These are phyloP conservation scores for Pseudozyma sp. DNA, from an alignment of 1,284 basidiomycete genomes.

Conservation along the genomic window DNA sequence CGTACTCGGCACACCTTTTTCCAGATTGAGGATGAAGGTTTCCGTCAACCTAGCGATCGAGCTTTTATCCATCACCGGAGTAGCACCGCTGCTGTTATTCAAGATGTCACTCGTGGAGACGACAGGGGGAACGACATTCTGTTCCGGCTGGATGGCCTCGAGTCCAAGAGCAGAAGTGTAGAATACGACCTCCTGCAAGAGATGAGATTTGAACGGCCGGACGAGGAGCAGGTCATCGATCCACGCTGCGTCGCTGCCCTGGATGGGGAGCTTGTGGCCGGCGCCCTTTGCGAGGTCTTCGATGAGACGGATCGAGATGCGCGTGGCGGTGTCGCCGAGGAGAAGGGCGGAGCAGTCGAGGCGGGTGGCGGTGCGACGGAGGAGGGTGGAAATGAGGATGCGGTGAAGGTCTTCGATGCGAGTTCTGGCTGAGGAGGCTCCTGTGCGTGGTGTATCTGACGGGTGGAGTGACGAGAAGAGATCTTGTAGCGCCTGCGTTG, in stretches of 20 bases:
- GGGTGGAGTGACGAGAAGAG: slow-evolving; percentile 48
- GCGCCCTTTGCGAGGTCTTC: slow-evolving; percentile 59
- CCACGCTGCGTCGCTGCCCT: slow-evolving; percentile 53
- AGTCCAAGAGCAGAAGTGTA: slow-evolving; percentile 41
- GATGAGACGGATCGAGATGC: slow-evolving; percentile 56
- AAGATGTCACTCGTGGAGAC: slow-evolving; percentile 16
- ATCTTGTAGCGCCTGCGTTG: slow-evolving; percentile 24
- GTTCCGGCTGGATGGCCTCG: slow-evolving; percentile 18
- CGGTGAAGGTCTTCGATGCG: slow-evolving; percentile 58
- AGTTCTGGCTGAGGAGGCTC: slow-evolving; percentile 50
- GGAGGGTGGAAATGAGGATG: slow-evolving; percentile 43
- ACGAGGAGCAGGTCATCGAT: slow-evolving; percentile 53
- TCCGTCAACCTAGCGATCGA: slow-evolving; percentile 59
- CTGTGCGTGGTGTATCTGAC: slow-evolving; percentile 36
- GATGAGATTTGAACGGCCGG: slow-evolving; percentile 48
- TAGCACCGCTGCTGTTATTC: slow-evolving; percentile 1
- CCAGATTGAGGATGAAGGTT: slow-evolving; percentile 60
- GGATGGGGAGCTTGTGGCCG: slow-evolving; percentile 61
- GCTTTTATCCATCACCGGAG: slow-evolving; percentile 50
- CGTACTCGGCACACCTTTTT: slow-evolving; percentile 61
- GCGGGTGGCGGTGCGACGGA: slow-evolving; percentile 38
- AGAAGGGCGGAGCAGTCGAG: slow-evolving; percentile 52
- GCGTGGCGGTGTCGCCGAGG: slow-evolving; percentile 51
- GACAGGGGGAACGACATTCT: slow-evolving; percentile 24
- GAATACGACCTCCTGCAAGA: slow-evolving; percentile 51